phyloP scores from a whole-genome alignment of 164 flowering plant genomes.

The Magnolia changhungtana region DNA sequence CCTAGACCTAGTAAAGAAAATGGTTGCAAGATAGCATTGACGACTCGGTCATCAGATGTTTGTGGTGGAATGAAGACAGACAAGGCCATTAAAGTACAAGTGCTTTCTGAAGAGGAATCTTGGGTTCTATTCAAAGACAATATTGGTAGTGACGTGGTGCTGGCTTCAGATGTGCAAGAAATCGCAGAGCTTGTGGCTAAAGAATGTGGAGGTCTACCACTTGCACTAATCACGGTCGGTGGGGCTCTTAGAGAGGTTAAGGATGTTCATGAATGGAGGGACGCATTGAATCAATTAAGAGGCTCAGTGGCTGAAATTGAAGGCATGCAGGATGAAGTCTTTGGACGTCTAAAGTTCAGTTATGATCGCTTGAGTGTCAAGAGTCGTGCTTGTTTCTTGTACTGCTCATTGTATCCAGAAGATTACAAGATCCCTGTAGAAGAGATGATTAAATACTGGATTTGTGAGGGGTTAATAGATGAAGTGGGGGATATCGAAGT shows the following conservation, averaged over 20 bases:
- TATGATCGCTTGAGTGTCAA: background rate
- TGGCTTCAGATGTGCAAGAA: background rate
- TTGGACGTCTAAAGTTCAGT: background rate
- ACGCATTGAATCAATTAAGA: background rate
- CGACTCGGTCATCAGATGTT: too few species aligned
- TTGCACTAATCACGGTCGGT: constrained; percentile 2
- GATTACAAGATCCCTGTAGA: background rate
- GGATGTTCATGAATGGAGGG: background rate
- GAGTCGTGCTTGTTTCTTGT: background rate
- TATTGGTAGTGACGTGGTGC: background rate
- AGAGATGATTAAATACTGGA: background rate
- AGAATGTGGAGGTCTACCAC: constrained; percentile 1
- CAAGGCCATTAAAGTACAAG: background rate
- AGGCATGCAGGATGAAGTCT: background rate
- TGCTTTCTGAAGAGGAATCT: background rate
- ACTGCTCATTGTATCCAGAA: constrained; percentile 5
- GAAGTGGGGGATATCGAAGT: background rate
- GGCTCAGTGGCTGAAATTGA: background rate
- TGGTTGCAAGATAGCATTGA: too few species aligned
- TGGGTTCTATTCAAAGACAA: background rate
- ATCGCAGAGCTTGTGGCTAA: background rate
- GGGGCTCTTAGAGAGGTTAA: background rate
- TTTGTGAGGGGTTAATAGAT: background rate
- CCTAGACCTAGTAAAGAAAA: too few species aligned
- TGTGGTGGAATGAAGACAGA: too few species aligned